phyloP scores from a whole-genome alignment of 2,329 filamentous ascomycete genomes.

The Ophiocordyceps camponoti-leonardi region DNA sequence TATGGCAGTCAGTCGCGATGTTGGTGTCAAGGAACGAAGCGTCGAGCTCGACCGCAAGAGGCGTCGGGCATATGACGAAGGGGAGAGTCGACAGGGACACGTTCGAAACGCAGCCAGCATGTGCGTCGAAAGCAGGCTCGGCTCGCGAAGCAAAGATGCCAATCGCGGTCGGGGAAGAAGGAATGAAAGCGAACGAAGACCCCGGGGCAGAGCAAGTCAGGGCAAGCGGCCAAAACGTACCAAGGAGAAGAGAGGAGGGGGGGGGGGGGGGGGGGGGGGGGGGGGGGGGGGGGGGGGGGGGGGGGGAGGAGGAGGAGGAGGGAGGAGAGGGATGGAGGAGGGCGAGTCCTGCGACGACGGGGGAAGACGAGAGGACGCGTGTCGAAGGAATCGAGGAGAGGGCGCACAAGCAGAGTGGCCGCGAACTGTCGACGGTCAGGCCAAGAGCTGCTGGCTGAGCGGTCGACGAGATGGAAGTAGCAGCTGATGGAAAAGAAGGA shows the following conservation, averaged over 20 bases:
- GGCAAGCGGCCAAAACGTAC: not conserved
- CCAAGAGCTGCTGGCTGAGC: conserved; percentile 2
- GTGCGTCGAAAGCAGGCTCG: not conserved
- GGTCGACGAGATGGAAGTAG: conserved; percentile 15
- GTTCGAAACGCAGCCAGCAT: not conserved
- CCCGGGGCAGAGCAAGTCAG: not conserved
- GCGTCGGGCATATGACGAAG: not conserved
- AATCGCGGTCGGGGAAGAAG: not conserved
- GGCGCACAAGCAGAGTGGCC: conserved; percentile 9
- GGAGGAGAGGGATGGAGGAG: conserved; percentile 1
- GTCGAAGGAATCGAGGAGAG: conserved; percentile 14
- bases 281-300: conserved; percentile 5
- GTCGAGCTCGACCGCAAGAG: not conserved
- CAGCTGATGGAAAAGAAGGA: conserved; percentile 16
- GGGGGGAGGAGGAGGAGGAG: conserved; percentile 7
- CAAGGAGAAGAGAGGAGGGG: not conserved
- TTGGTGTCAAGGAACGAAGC: conserved; percentile 1
- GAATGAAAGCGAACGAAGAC: not conserved
- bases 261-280: no score
- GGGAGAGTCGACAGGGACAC: not conserved
- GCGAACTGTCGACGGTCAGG: conserved; percentile 4
- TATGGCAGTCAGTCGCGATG: conserved; percentile 9
- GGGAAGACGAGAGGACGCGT: conserved; percentile 12
- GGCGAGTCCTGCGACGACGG: conserved; percentile 4
- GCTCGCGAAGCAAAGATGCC: not conserved